A percentile compares a stretch with the other conserved stretches of the same genome.
Conservation (phyloP, 495 filamentous ascomycete genomes). For the Xylaria scruposa region DNA sequence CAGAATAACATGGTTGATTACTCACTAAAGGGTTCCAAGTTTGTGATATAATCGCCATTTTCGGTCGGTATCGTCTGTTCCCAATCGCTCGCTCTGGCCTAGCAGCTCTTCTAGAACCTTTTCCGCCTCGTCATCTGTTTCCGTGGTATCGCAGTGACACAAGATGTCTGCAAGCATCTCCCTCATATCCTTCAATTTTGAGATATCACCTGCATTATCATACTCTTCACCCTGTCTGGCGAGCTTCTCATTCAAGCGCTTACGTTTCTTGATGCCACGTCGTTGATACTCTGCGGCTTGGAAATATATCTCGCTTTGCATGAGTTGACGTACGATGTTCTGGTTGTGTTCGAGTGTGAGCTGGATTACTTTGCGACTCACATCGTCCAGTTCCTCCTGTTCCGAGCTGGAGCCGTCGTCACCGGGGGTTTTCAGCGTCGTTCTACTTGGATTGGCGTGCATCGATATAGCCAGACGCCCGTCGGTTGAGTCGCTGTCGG, state of each 20-base stretch:
- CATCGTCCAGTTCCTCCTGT: conserved; percentile 18
- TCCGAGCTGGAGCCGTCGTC: conserved; percentile 32
- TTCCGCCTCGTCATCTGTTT: conserved; percentile 31
- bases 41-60: conserved; percentile 37
- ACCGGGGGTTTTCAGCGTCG: conserved; percentile 27
- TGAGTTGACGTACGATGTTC: conserved; percentile 24
- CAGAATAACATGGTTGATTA: background rate
- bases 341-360: conserved; percentile 31
- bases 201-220: background rate
- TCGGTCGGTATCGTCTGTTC: conserved; percentile 28
- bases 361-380: conserved; percentile 26
- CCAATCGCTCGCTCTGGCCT: conserved; percentile 17
- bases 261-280: conserved; percentile 27
- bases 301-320: conserved; percentile 25
- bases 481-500: conserved; percentile 21
- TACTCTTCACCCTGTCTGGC: conserved; percentile 14
- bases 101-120: conserved; percentile 28
- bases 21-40: conserved; percentile 32
- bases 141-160: conserved; percentile 22
- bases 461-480: background rate
- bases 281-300: conserved; percentile 31
- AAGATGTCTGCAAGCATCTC: conserved; percentile 36
- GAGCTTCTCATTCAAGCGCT: conserved; percentile 25
- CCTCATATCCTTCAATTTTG: conserved; percentile 31
- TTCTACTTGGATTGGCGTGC: conserved; percentile 22